These are phyloP conservation scores for Saururus chinensis DNA, from an alignment of 164 flowering plant species.

Conservation along the genomic window DNA sequence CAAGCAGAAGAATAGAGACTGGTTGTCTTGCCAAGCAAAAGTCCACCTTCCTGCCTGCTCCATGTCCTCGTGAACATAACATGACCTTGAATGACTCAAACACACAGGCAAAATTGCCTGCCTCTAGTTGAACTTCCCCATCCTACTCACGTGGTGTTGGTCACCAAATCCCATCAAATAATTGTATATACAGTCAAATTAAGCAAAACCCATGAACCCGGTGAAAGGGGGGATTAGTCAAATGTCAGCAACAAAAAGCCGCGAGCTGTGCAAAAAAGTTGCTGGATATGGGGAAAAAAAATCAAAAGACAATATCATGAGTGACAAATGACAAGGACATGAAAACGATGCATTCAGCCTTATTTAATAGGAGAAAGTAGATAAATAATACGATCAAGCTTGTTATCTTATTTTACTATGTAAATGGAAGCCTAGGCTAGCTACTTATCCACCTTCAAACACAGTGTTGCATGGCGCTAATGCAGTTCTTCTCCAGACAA, in stretches of 20 bases:
- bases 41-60: neutral
- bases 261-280: constrained; percentile 4
- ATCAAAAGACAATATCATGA: neutral
- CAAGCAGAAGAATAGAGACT: too few species aligned
- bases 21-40: neutral
- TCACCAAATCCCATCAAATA: constrained; percentile 1
- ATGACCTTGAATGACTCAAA: neutral
- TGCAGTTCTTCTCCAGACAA: too few species aligned
- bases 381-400: too few species aligned
- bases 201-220: neutral
- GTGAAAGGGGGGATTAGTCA: constrained; percentile 10
- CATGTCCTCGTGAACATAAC: neutral
- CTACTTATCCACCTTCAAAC: too few species aligned
- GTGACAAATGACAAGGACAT: constrained; percentile 3
- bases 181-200: neutral
- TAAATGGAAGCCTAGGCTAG: too few species aligned
- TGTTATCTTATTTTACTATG: too few species aligned
- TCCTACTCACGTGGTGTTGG: constrained; percentile 1
- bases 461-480: too few species aligned
- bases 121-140: neutral
- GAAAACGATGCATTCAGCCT: neutral
- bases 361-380: neutral
- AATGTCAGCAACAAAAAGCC: constrained; percentile 2
- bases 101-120: neutral
- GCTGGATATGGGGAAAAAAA: neutral